Conservation (phyloP, 176 grass and related monocot genomes). For the Saccharum officinarum region DNA sequence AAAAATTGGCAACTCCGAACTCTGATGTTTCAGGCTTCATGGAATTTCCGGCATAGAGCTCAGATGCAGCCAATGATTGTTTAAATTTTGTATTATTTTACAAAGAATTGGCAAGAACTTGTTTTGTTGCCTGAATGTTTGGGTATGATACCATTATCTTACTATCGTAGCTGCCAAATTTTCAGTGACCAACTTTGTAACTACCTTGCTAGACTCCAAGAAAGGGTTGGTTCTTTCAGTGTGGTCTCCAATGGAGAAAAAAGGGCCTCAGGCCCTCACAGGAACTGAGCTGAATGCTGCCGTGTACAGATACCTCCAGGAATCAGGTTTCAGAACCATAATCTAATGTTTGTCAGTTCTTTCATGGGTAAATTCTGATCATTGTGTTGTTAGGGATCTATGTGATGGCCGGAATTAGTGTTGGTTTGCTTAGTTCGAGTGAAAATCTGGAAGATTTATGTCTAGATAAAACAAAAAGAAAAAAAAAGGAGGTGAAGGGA, state of each 20-base stretch:
- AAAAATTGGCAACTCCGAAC: neutral
- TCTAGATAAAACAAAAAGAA: neutral
- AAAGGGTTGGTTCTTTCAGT: neutral
- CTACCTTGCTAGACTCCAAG: neutral
- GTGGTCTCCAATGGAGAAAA: slow-evolving; percentile 15
- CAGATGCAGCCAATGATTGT: neutral
- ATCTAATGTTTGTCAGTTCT: neutral
- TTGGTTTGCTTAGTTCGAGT: neutral
- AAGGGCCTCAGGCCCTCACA: slow-evolving; percentile 22
- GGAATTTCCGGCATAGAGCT: neutral
- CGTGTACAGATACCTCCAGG: slow-evolving; percentile 50
- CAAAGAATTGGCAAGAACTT: neutral
- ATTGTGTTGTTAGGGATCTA: neutral
- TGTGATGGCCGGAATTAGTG: neutral
- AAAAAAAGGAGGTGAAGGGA: too few species aligned
- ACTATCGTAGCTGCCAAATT: neutral
- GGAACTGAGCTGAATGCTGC: slow-evolving; percentile 43
- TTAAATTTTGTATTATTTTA: neutral
- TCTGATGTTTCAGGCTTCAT: neutral
- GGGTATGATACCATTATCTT: neutral
- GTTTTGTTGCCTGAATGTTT: neutral
- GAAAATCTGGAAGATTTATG: neutral
- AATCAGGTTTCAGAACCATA: slow-evolving; percentile 35
- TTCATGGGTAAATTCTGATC: neutral
- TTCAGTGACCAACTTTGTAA: neutral